Evolutionary conservation across 805 yeast species (phyloP).

Genomic region (Babjeviella inositovora): DNA sequence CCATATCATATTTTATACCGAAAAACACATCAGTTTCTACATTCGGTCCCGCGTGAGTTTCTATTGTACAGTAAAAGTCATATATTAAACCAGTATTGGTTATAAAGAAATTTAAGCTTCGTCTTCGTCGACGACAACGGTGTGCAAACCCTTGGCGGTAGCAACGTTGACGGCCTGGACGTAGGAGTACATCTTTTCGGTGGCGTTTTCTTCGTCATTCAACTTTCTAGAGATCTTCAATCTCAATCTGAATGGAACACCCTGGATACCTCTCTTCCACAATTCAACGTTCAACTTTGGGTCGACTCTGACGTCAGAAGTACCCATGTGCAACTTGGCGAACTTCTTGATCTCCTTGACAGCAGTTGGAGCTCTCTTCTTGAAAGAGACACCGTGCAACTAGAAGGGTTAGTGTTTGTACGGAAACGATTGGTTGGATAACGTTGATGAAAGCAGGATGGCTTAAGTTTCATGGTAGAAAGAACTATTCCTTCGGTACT

Average conservation of each 20-base stretch:
- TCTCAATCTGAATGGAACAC: slow-evolving; percentile 97
- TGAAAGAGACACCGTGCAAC: slow-evolving; percentile 98
- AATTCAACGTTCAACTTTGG: slow-evolving; percentile 96
- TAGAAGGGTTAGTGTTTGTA: slow-evolving; percentile 31
- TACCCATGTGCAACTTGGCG: slow-evolving; percentile 98
- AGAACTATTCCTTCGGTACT: too few relatives aligned
- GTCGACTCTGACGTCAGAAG: slow-evolving; percentile 97
- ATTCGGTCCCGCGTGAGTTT: too few relatives aligned
- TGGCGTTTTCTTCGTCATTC: slow-evolving; percentile 99
- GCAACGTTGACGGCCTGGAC: slow-evolving; percentile 96
- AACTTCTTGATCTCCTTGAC: slow-evolving; percentile 98
- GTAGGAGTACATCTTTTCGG: slow-evolving; percentile 92
- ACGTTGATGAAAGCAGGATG: neutral
- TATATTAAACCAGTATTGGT: too few relatives aligned
- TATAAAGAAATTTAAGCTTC: too few relatives aligned
- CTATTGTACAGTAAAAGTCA: too few relatives aligned
- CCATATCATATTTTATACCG: too few relatives aligned
- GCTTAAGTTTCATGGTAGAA: too few relatives aligned
- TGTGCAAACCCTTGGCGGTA: slow-evolving; percentile 92
- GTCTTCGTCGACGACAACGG: slow-evolving; percentile 88
- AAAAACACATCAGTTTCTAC: too few relatives aligned
- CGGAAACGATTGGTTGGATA: neutral
- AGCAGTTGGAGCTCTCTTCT: slow-evolving; percentile 99
- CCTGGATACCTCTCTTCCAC: slow-evolving; percentile 99
- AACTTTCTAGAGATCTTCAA: slow-evolving; percentile 98